Base-by-base conservation (phyloP, 75 land plant genomes). In the Sequoiadendron giganteum region DNA sequence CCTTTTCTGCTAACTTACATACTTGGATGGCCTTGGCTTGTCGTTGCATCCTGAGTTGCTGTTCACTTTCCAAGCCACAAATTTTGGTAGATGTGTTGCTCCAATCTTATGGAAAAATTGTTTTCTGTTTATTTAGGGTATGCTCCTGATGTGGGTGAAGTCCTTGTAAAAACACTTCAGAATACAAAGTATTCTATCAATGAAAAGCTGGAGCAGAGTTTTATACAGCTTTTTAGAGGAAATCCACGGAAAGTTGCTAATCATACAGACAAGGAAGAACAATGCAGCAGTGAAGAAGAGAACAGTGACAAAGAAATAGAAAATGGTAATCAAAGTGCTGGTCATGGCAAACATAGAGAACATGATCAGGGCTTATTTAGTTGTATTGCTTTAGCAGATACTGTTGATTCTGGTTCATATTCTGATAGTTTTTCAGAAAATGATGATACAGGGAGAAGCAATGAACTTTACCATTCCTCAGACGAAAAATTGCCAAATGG, bases 91-190 rank as follows among this genome's bases (percentile, higher is more conserved):
- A 36, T n/a, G 21, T 73, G n/a, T 39, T 30, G 21, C 39, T 76
- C 13, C 86, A 40, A 49, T 3, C 81, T 87, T 19, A 43, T 88
- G 88, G 89, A 18, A 82, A 49, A 40, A 42, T 43, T 76, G 47
- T 39, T 39, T 78, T 89, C n/a, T 89, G 56, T 34, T 80, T 85
- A 85, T 84, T 13, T 92, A 93, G 97, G 93, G 65, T 93, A 91
- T 86, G 87, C 91, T 68, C 84, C 76, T 79, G 99, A 98, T 89
- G 95, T 96, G 25, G 99, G 99, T 52, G 98, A 91, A 88, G 88
- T 82, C 14, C 87, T 97, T 91, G 97, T 98, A 36, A 98, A 95
- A 89, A 92, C 96, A 58, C 95, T 98, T 70, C 99, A 98, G 89
- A 95, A 96, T 70, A 93, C 97, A 34, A 96, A 93, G 89, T 94